phyloP scores from a whole-genome alignment of 257 asterid genomes.

The Rubia yunnanensis region DNA sequence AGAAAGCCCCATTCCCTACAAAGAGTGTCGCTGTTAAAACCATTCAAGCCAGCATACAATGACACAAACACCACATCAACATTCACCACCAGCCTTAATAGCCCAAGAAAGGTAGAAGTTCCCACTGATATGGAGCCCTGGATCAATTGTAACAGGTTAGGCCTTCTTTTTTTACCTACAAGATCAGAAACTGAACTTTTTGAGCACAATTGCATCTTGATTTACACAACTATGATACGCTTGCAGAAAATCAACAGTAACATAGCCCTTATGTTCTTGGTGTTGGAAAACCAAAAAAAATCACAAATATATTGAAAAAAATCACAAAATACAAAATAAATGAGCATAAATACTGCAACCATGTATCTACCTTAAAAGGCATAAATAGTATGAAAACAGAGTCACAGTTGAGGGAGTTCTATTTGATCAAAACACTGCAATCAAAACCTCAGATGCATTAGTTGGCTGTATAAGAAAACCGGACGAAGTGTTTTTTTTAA shows the following conservation, averaged over 20 bases:
- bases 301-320: too few species aligned
- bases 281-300: too few species aligned
- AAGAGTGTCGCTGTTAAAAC: constrained; percentile 39
- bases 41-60: constrained; percentile 56
- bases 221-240: too few species aligned
- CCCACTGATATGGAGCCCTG: constrained; percentile 72
- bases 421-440: not conserved
- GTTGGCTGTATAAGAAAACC: not conserved
- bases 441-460: not conserved
- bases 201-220: too few species aligned
- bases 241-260: too few species aligned
- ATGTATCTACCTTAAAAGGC: not conserved
- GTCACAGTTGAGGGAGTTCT: not conserved
- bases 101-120: constrained; percentile 43
- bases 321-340: too few species aligned
- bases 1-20: constrained; percentile 43
- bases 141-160: too few species aligned
- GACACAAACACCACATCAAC: constrained; percentile 72
- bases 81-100: constrained; percentile 56
- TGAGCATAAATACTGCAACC: not conserved
- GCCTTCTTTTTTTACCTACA: too few species aligned
- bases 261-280: too few species aligned
- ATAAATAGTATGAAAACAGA: not conserved
- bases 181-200: too few species aligned
- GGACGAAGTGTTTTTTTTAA: not conserved